Base-by-base conservation (phyloP, 2,329 filamentous ascomycete species). In the Diaporthe capsici region DNA sequence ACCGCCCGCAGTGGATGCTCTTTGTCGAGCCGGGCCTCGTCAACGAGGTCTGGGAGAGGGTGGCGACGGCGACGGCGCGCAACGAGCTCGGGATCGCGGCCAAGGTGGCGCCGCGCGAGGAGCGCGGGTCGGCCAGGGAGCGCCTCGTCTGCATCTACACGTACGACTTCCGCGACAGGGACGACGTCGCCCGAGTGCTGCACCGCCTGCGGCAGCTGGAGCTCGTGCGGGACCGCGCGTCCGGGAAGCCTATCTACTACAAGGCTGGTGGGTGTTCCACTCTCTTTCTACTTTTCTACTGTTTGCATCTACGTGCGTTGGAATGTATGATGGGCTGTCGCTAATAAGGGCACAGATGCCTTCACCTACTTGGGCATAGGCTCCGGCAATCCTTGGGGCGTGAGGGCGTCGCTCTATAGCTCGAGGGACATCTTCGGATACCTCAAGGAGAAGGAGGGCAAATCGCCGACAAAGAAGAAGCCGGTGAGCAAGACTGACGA, bases 61-160 rank as follows among this genome's bases (percentile, higher is more conserved):
- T 97, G 13, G 94, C 92, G 6, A 88, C 87, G 71, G 94, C 91
- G 2, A 94, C 94, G 0, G 89, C 90, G 17, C 89, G 90, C 42
- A 92, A 93, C 76, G 89, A 93, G 78, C 88, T 98, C 2, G 95
- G 95, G 0, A 89, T 91, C 53, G 88, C 86, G 1, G 93, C 94
- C 13, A 97, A 97, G 84, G 93, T 96, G 17, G 91, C 92, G 1
- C 91, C 93, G 1, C 85, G 87, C 63, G 82, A 88, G 13, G 85
- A 84, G 8, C 82, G 83, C 1, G 83, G 85, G n/a, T 81, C 84
- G 8, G 80, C 84, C 34, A 87, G 83, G 58, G 83, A 85, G 28
- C 88, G 91, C 28, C 84, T 97, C 57, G 91, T 97, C 37, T 96
- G 94, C 78, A 86, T 97, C 10, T 97, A 97, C 82, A 97, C 94